Evolutionary conservation across 148 eudicot species (phyloP).

Genomic region (Rhododendron henanense): DNA sequence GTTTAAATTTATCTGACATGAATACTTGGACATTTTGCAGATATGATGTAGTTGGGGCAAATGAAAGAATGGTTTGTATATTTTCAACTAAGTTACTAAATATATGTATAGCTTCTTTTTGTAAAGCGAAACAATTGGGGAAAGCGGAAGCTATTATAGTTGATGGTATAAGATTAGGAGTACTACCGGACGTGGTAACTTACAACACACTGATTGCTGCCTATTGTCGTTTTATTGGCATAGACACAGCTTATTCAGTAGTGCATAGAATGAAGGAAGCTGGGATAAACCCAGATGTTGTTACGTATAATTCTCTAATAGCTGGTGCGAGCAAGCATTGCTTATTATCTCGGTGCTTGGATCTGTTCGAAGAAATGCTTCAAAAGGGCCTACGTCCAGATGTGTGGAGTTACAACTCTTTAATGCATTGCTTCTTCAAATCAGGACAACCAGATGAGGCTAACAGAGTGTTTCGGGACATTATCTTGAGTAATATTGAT

Average conservation of each 20-base stretch:
- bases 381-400: slow-evolving; percentile 56
- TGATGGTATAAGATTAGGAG: slow-evolving; percentile 82
- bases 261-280: slow-evolving; percentile 78
- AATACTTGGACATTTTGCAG: slow-evolving; percentile 3
- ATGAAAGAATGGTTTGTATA: slow-evolving; percentile 34
- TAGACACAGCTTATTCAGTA: slow-evolving; percentile 66
- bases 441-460: slow-evolving; percentile 77
- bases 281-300: slow-evolving; percentile 66
- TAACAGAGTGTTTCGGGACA: slow-evolving; percentile 49
- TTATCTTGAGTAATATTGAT: slow-evolving; percentile 34
- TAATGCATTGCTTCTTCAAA: slow-evolving; percentile 83
- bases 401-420: slow-evolving; percentile 76
- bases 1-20: background rate
- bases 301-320: slow-evolving; percentile 72
- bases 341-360: slow-evolving; percentile 36
- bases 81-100: slow-evolving; percentile 74
- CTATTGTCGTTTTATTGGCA: slow-evolving; percentile 66
- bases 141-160: slow-evolving; percentile 72
- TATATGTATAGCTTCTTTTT: slow-evolving; percentile 66
- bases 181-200: slow-evolving; percentile 78
- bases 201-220: slow-evolving; percentile 81
- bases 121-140: slow-evolving; percentile 60
- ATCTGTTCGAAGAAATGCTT: slow-evolving; percentile 80
- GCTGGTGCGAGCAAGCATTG: slow-evolving; percentile 63
- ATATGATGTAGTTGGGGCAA: background rate